Conservation (phyloP, 768 basidiomycete species). For the Serendipita sp. region DNA sequence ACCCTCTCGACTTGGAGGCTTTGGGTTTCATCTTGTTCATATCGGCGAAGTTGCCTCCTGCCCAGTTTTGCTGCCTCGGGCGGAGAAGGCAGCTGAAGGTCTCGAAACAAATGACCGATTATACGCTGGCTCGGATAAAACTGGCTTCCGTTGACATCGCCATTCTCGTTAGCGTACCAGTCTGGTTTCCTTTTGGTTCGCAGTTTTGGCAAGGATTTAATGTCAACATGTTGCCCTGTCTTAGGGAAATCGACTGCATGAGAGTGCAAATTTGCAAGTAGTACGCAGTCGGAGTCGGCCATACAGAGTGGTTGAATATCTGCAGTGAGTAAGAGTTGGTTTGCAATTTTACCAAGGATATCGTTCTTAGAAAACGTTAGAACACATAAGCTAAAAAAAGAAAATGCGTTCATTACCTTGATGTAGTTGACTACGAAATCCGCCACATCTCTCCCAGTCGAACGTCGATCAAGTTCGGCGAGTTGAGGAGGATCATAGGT, state of each 20-base stretch:
- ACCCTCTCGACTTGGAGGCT: neutral
- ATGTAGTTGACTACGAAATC: slow-evolving; percentile 15
- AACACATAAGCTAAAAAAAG: too few species aligned
- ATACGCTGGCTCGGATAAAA: slow-evolving; percentile 60
- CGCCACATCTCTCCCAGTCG: slow-evolving; percentile 13
- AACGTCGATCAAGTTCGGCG: slow-evolving; percentile 5
- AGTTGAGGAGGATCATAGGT: neutral
- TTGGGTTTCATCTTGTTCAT: slow-evolving; percentile 6
- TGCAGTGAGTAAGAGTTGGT: slow-evolving; percentile 14
- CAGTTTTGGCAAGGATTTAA: slow-evolving; percentile 6
- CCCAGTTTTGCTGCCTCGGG: slow-evolving; percentile 14
- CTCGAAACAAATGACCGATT: slow-evolving; percentile 56
- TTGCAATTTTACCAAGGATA: slow-evolving; percentile 13
- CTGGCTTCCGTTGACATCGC: slow-evolving; percentile 28
- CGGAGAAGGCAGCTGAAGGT: slow-evolving; percentile 29
- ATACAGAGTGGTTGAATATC: slow-evolving; percentile 6
- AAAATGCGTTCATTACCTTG: slow-evolving; percentile 7
- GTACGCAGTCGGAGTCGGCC: slow-evolving; percentile 10
- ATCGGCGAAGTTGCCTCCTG: slow-evolving; percentile 16
- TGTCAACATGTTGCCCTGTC: slow-evolving; percentile 5
- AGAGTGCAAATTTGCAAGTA: slow-evolving; percentile 14
- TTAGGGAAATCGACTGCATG: slow-evolving; percentile 13
- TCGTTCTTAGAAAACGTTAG: slow-evolving; percentile 25
- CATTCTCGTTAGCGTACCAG: slow-evolving; percentile 48
- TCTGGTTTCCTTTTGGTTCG: slow-evolving; percentile 42